Evolutionary conservation across 2,329 filamentous ascomycete genomes (phyloP).

Genomic region (Gremmenia infestans): DNA sequence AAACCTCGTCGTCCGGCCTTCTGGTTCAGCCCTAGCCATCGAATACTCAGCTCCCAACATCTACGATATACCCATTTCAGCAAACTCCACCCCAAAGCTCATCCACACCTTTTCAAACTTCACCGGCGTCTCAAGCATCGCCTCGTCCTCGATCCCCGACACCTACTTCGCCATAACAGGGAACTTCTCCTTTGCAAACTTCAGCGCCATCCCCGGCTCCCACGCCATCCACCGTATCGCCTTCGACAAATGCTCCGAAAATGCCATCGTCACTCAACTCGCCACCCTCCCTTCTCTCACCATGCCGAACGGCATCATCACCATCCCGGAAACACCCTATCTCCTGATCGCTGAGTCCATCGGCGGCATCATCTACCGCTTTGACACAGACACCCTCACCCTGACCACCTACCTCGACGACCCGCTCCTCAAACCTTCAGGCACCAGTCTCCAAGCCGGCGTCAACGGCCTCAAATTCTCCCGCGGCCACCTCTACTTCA

Average conservation of each 20-base stretch:
- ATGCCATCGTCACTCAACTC: not conserved
- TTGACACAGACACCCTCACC: not conserved
- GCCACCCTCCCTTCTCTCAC: not conserved
- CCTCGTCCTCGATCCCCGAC: slow-evolving; percentile 2
- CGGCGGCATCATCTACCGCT: not conserved
- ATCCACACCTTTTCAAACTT: slow-evolving; percentile 4
- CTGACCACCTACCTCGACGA: slow-evolving; percentile 4
- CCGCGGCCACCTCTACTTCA: slow-evolving; percentile 2
- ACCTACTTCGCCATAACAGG: slow-evolving; percentile 7
- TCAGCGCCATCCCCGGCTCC: not conserved
- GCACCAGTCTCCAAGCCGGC: not conserved
- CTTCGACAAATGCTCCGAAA: not conserved
- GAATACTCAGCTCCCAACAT: slow-evolving; percentile 20
- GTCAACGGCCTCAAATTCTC: slow-evolving; percentile 5
- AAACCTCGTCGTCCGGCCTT: slow-evolving; percentile 32
- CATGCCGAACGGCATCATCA: slow-evolving; percentile 2
- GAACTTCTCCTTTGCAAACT: slow-evolving; percentile 4
- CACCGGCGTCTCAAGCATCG: slow-evolving; percentile 3
- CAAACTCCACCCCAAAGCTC: slow-evolving; percentile 18
- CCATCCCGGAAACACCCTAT: not conserved
- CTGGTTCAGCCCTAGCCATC: slow-evolving; percentile 31
- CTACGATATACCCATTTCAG: slow-evolving; percentile 17
- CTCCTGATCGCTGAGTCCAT: slow-evolving; percentile 1
- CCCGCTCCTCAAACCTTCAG: not conserved
- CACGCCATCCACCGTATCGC: slow-evolving; percentile 1